Evolutionary conservation across 768 basidiomycete species (phyloP).

Genomic region (Tulasnella sp.): DNA sequence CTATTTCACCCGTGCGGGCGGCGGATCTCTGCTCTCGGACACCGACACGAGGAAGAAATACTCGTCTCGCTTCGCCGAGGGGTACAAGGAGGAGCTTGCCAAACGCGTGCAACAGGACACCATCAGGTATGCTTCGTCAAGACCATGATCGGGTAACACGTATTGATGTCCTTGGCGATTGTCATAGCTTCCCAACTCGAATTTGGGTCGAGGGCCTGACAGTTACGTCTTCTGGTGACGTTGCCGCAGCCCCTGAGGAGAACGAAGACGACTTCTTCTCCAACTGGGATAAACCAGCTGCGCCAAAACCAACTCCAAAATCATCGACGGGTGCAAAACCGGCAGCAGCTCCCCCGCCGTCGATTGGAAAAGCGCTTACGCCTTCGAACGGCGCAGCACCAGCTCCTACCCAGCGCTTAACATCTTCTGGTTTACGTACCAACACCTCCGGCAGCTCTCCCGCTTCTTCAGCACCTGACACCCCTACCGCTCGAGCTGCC

Average conservation of each 20-base stretch:
- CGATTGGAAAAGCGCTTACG: slow-evolving; percentile 33
- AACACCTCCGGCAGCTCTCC: slow-evolving; percentile 62
- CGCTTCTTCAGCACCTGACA: slow-evolving; percentile 39
- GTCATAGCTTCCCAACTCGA: slow-evolving; percentile 63
- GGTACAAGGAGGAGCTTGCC: slow-evolving; percentile 90
- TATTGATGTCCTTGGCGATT: neutral
- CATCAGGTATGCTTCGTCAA: slow-evolving; percentile 46
- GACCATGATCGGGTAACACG: neutral
- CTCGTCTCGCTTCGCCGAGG: slow-evolving; percentile 70
- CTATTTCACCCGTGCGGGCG: slow-evolving; percentile 87
- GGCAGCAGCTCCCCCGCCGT: slow-evolving; percentile 37
- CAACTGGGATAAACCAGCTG: slow-evolving; percentile 84
- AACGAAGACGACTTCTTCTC: slow-evolving; percentile 93
- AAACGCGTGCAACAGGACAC: slow-evolving; percentile 74
- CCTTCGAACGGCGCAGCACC: slow-evolving; percentile 43
- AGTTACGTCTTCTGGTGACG: slow-evolving; percentile 35
- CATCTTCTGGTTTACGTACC: slow-evolving; percentile 49
- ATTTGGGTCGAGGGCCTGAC: slow-evolving; percentile 80
- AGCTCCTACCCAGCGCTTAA: slow-evolving; percentile 32
- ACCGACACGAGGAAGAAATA: slow-evolving; percentile 88
- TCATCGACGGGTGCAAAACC: slow-evolving; percentile 44
- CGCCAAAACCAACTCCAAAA: slow-evolving; percentile 44
- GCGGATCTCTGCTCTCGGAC: slow-evolving; percentile 60
- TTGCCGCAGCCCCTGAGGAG: slow-evolving; percentile 38
- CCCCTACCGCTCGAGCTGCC: slow-evolving; percentile 34